Evolutionary conservation across 164 flowering plant genomes (phyloP).

Genomic region (Euptelea pleiosperma): DNA sequence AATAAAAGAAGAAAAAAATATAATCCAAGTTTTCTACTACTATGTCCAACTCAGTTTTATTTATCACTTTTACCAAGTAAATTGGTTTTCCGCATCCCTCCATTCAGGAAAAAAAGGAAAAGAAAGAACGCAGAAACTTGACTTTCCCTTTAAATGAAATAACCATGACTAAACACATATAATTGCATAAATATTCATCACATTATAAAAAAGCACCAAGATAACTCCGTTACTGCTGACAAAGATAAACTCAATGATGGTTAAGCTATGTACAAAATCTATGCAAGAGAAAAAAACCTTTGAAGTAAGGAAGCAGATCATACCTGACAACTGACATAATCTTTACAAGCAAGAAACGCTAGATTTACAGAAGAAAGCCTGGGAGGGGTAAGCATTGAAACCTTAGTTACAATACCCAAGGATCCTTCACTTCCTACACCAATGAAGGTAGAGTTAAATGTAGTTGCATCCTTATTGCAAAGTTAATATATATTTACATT

Average conservation of each 20-base stretch:
- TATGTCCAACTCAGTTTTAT: too few relatives aligned
- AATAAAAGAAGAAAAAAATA: too few relatives aligned
- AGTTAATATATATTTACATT: background rate
- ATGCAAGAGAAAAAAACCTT: background rate
- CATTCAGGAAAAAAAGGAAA: too few relatives aligned
- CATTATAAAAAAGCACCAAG: too few relatives aligned
- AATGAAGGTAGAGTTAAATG: slow-evolving; percentile 11
- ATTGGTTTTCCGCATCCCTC: too few relatives aligned
- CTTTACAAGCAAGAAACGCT: slow-evolving; percentile 90
- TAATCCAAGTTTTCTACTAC: too few relatives aligned
- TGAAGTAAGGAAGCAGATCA: background rate
- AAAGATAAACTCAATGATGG: background rate
- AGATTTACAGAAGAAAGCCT: slow-evolving; percentile 75
- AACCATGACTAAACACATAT: background rate
- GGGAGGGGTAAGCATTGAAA: slow-evolving; percentile 87
- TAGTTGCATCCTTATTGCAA: slow-evolving; percentile 1
- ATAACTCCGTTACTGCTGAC: too few relatives aligned
- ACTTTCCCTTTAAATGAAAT: background rate
- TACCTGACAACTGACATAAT: slow-evolving; percentile 89
- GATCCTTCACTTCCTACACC: slow-evolving; percentile 95
- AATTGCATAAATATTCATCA: background rate
- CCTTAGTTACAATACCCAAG: slow-evolving; percentile 84
- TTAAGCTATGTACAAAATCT: background rate
- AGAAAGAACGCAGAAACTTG: background rate
- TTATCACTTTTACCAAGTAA: too few relatives aligned